Percentiles rank a stretch among this genome's conserved stretches.
Conservation (phyloP, 2,329 filamentous ascomycete species). For the Monosporascus sp. region DNA sequence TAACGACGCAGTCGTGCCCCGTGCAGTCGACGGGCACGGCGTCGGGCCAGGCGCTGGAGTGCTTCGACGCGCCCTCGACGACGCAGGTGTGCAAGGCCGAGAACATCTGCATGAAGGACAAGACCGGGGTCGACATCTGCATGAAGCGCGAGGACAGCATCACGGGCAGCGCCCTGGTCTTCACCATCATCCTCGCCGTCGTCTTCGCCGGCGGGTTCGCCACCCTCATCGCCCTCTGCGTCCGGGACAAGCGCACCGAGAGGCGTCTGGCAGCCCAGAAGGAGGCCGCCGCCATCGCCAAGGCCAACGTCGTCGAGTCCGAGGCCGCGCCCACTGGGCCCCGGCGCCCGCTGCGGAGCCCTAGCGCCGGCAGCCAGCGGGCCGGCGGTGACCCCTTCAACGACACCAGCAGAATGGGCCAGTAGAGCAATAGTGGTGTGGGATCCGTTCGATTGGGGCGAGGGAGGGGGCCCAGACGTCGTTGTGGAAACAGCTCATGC, state of each 20-base stretch:
- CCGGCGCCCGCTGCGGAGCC: background rate
- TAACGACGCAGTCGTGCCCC: constrained; percentile 34
- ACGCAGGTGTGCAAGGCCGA: constrained; percentile 36
- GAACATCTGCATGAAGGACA: constrained; percentile 40
- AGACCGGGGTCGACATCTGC: constrained; percentile 36
- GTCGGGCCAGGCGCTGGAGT: constrained; percentile 31
- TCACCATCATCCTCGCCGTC: constrained; percentile 42
- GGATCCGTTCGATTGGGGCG: background rate
- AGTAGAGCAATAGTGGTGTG: background rate
- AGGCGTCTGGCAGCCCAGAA: constrained; percentile 38
- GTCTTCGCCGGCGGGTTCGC: constrained; percentile 32
- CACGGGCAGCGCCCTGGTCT: constrained; percentile 38
- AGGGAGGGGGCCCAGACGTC: background rate
- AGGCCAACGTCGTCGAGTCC: constrained; percentile 30
- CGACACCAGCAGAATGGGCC: background rate
- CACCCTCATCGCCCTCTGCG: constrained; percentile 46
- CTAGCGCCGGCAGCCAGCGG: background rate
- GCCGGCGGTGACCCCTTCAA: background rate
- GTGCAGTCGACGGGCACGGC: constrained; percentile 31
- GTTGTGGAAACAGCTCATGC: background rate
- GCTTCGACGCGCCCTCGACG: constrained; percentile 31
- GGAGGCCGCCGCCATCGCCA: constrained; percentile 46
- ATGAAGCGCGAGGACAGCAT: constrained; percentile 35
- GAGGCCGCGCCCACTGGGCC: background rate
- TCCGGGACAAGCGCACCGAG: constrained; percentile 42